Conservation (phyloP, 345 rosid species). For the Trapa incisa region DNA sequence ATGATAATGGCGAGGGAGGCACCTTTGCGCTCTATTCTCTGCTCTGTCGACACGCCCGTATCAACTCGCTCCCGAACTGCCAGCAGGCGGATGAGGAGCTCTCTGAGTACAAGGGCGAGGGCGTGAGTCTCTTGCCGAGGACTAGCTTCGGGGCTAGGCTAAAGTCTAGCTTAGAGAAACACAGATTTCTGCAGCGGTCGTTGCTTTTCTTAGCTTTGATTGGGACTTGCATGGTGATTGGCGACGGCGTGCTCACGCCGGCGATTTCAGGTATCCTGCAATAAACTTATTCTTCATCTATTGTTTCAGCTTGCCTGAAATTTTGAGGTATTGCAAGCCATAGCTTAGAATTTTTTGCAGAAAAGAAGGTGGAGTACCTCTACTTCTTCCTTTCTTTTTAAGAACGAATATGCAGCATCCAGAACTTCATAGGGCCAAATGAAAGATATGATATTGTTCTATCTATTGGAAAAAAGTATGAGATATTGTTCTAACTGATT, state of each 20-base stretch:
- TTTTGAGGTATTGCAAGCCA: constrained; percentile 3
- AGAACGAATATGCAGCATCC: not conserved
- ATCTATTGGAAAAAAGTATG: no score
- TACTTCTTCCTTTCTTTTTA: no score
- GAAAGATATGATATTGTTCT: not conserved
- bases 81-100: constrained; percentile 76
- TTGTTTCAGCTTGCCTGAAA: constrained; percentile 1
- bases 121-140: constrained; percentile 18
- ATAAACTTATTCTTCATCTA: not conserved
- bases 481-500: not conserved
- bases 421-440: not conserved
- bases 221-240: constrained; percentile 95
- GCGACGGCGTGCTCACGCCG: constrained; percentile 69
- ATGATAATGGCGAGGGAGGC: constrained; percentile 91
- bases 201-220: constrained; percentile 68
- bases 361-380: no score
- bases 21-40: constrained; percentile 86
- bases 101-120: constrained; percentile 45
- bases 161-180: constrained; percentile 58
- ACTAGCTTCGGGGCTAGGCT: constrained; percentile 38
- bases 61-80: constrained; percentile 68
- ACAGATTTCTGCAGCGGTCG: constrained; percentile 52
- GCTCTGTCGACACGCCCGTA: constrained; percentile 76
- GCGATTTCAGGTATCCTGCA: constrained; percentile 58
- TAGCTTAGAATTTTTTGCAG: no score